Evolutionary conservation across 2,329 filamentous ascomycete species (phyloP), one percentile per base, ranked within the genome.

Genomic region (Alternaria brassicicola): DNA sequence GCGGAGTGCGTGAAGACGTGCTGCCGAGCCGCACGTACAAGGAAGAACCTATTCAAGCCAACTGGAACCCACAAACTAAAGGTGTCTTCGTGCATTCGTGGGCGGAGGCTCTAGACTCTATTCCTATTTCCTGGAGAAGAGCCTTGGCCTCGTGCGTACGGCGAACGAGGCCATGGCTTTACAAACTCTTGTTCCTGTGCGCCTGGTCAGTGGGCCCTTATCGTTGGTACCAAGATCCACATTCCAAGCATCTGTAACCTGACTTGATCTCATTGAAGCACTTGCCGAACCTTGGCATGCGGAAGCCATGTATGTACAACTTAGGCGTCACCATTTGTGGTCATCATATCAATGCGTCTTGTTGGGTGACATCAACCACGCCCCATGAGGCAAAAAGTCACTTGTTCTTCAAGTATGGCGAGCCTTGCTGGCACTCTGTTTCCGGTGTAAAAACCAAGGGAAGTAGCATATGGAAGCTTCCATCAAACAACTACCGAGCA

Each of bases 311-410:
- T 25, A 41, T 58, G 62, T 63, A 41, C 45, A 25, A 65, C 59
- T 31, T 52, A 38, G 53, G 57, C 49, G 57, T 50, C 41, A 43
- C 52, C 50, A 33, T 25, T 52, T 41, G 35, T 50, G 42, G 47
- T 35, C n/a, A 36, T 59, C 19, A 21, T 46, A 36, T 39, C 43
- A 54, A 49, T 56, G 57, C 49, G 46, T 42, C 41, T 51, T 52
- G 47, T 55, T 63, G 48, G 51, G 52, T 63, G 46, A 55, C 50
- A 61, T 56, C 28, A 52, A 48, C 52, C 19, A 46, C 46, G 36
- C 36, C 53, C 46, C 36, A 28, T 43, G 43, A 49, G 26, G 50
- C 46, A 31, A 49, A 35, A n/a, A 35, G 31, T 54, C 19, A 42
- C 41, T 42, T 25, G 39, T 43, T 23, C 39, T 39, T 39, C 39